These are phyloP conservation scores for Candida oleophila DNA, from an alignment of 805 yeast genomes.

Conservation along the genomic window DNA sequence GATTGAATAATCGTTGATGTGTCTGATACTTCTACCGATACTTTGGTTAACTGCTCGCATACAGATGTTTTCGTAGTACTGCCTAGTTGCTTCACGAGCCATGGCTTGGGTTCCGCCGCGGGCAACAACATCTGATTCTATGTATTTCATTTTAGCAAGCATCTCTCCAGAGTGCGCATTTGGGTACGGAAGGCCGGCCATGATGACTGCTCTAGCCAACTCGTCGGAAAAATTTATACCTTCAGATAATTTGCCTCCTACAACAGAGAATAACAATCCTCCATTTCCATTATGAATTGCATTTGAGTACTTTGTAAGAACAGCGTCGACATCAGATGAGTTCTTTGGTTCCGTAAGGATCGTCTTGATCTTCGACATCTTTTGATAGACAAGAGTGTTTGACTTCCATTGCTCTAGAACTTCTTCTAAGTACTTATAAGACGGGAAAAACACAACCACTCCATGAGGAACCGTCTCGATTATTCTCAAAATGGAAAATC, in stretches of 20 bases:
- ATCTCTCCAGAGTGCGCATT: constrained; percentile 80
- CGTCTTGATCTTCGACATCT: constrained; percentile 39
- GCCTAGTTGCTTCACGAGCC: constrained; percentile 49
- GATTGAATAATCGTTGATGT: constrained; percentile 74
- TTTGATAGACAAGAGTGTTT: constrained; percentile 3
- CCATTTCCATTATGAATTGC: constrained; percentile 26
- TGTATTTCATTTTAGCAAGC: constrained; percentile 64
- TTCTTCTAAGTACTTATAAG: constrained; percentile 68
- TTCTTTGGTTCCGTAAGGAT: constrained; percentile 57
- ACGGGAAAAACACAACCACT: constrained; percentile 79
- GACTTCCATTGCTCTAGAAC: constrained; percentile 54
- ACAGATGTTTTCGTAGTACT: constrained; percentile 78
- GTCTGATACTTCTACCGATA: constrained; percentile 89
- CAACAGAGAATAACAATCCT: constrained; percentile 81
- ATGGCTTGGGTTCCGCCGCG: constrained; percentile 46
- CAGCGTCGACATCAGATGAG: constrained; percentile 40
- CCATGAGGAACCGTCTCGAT: constrained; percentile 62
- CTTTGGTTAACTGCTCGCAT: constrained; percentile 92
- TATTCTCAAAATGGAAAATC: constrained; percentile 45
- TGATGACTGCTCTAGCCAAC: constrained; percentile 81
- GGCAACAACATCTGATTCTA: constrained; percentile 50
- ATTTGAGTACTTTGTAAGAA: constrained; percentile 51
- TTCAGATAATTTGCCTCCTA: constrained; percentile 90
- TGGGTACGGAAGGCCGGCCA: constrained; percentile 90
- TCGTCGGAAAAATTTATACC: constrained; percentile 90